These are phyloP conservation scores for Polytrichum commune DNA, from an alignment of 225 moss, liverwort and hornwort genomes.

Conservation along the genomic window DNA sequence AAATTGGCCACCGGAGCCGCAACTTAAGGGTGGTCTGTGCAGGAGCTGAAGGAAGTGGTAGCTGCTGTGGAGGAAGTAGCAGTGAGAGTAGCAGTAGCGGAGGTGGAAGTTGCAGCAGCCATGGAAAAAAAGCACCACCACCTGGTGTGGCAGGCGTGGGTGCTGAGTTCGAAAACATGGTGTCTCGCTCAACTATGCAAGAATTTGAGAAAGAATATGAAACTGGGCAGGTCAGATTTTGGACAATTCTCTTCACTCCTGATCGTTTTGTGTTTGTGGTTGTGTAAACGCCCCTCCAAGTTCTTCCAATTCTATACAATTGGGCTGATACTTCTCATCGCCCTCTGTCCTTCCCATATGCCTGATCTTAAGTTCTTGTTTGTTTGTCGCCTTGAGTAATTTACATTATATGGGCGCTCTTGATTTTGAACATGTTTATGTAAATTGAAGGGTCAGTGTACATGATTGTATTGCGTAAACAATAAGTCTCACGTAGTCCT, in stretches of 20 bases:
- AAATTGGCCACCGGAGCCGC: not conserved
- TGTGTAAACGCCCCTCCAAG: too few species aligned
- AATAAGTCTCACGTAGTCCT: too few species aligned
- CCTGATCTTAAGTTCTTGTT: too few species aligned
- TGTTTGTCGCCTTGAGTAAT: too few species aligned
- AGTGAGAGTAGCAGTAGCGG: slow-evolving; percentile 46
- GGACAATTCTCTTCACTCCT: not conserved
- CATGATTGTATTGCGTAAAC: too few species aligned
- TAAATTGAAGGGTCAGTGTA: too few species aligned
- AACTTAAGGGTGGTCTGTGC: slow-evolving; percentile 20
- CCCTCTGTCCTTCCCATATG: too few species aligned
- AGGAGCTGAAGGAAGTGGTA: slow-evolving; percentile 51
- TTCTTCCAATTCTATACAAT: too few species aligned
- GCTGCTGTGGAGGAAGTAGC: slow-evolving; percentile 53
- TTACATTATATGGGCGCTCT: too few species aligned
- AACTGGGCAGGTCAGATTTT: slow-evolving; percentile 59
- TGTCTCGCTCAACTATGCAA: slow-evolving; percentile 57
- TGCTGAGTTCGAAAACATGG: slow-evolving; percentile 73
- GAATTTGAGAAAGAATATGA: slow-evolving; percentile 77
- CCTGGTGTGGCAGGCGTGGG: slow-evolving; percentile 60
- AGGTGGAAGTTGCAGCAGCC: slow-evolving; percentile 30
- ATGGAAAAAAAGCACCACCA: slow-evolving; percentile 30
- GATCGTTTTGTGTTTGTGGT: not conserved
- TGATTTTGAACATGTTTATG: too few species aligned
- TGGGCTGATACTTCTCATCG: too few species aligned